Percentiles rank a stretch among this genome's conserved stretches.
These are phyloP conservation scores for Beauveria sp. DNA, from an alignment of 2,329 filamentous ascomycete species.

Conservation along the genomic window DNA sequence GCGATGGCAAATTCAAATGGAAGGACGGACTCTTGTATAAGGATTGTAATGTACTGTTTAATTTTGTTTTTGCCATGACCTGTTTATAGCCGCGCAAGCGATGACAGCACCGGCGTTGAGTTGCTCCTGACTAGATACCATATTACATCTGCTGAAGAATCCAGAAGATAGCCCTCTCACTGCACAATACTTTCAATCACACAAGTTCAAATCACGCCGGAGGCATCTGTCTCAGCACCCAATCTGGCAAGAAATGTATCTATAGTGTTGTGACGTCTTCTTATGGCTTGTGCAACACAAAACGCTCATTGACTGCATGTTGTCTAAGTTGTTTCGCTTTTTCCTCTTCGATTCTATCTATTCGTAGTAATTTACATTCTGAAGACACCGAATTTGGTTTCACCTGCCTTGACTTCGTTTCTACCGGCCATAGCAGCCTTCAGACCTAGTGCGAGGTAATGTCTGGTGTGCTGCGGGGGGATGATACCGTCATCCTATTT, in stretches of 20 bases:
- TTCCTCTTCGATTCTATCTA: not conserved
- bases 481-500: slow-evolving; percentile 70
- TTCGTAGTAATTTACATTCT: slow-evolving; percentile 54
- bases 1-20: not conserved
- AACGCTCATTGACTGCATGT: not conserved
- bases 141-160: not conserved
- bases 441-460: slow-evolving; percentile 65
- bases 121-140: slow-evolving; percentile 6
- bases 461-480: slow-evolving; percentile 65
- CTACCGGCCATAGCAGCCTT: slow-evolving; percentile 63
- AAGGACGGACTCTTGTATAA: slow-evolving; percentile 10
- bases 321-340: not conserved
- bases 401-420: slow-evolving; percentile 51
- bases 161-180: not conserved
- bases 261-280: not conserved
- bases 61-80: slow-evolving; percentile 5
- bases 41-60: slow-evolving; percentile 6
- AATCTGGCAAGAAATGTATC: too few species aligned
- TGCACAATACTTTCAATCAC: not conserved
- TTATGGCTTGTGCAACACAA: not conserved
- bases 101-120: slow-evolving; percentile 7
- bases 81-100: slow-evolving; percentile 1
- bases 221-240: too few species aligned
- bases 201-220: too few species aligned
- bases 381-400: slow-evolving; percentile 72